Conservation (phyloP, 2,329 filamentous ascomycete species). For the Bisporella sp. region DNA sequence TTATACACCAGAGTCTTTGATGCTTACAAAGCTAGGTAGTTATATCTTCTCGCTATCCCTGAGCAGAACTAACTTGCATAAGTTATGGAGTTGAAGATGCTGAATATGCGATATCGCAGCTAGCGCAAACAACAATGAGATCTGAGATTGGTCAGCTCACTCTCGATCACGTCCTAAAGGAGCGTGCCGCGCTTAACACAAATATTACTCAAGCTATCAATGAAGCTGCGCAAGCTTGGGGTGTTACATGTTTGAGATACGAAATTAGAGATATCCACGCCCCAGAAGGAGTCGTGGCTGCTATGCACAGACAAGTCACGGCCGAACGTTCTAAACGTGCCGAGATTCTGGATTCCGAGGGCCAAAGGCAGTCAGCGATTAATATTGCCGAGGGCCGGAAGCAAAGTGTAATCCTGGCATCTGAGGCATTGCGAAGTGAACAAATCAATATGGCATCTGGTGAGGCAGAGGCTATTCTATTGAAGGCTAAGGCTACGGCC, state of each 20-base stretch:
- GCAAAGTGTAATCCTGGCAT: constrained; percentile 93
- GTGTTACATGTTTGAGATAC: constrained; percentile 90
- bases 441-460: constrained; percentile 88
- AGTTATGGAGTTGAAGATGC: constrained; percentile 98
- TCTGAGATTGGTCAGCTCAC: constrained; percentile 95
- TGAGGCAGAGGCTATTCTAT: constrained; percentile 86
- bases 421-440: constrained; percentile 82
- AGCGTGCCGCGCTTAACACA: constrained; percentile 89
- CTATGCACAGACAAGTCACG: constrained; percentile 97
- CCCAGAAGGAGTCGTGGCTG: constrained; percentile 84
- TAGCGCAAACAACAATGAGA: constrained; percentile 98
- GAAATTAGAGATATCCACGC: constrained; percentile 98
- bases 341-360: constrained; percentile 95
- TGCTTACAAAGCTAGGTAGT: constrained; percentile 89
- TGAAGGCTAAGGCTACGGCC: constrained; percentile 83
- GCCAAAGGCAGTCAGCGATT: constrained; percentile 94
- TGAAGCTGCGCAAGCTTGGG: constrained; percentile 94
- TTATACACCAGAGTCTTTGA: constrained; percentile 95
- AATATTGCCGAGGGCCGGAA: constrained; percentile 98
- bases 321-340: constrained; percentile 96
- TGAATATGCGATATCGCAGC: constrained; percentile 95
- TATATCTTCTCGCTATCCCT: background rate
- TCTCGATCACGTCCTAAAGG: constrained; percentile 95
- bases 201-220: constrained; percentile 99
- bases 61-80: constrained; percentile 4